phyloP scores from a whole-genome alignment of 2,329 filamentous ascomycete genomes.

The Pseudogymnoascus destructans region DNA sequence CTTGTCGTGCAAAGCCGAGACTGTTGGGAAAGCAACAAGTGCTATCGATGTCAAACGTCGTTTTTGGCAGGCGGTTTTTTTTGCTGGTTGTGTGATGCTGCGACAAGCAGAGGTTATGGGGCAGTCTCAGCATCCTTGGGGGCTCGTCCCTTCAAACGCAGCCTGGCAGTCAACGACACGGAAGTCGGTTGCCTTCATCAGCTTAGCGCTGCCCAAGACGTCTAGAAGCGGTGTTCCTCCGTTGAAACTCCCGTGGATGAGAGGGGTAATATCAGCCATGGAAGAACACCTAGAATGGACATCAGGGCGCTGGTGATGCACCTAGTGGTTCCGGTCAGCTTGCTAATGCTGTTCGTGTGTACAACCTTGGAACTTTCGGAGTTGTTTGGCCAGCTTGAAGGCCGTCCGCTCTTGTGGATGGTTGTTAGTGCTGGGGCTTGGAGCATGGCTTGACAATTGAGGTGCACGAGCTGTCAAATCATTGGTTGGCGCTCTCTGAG shows the following conservation, averaged over 20 bases:
- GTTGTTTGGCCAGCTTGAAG: background rate
- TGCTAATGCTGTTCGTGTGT: conserved; percentile 1
- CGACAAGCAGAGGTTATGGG: background rate
- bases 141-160: background rate
- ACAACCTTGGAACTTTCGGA: background rate
- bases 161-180: background rate
- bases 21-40: background rate
- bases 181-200: background rate
- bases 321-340: background rate
- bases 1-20: background rate
- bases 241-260: background rate
- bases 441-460: background rate
- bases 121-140: background rate
- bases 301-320: background rate
- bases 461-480: background rate
- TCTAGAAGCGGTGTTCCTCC: background rate
- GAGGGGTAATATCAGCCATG: background rate
- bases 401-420: background rate
- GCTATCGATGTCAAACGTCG: background rate
- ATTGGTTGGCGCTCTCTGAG: background rate
- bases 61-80: background rate
- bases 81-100: background rate
- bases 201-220: background rate
- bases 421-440: background rate
- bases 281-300: background rate